A percentile compares a stretch with the other conserved stretches of the same genome.
phyloP scores from a whole-genome alignment of 2,329 filamentous ascomycete genomes.

The Phyllosticta capitalensis region DNA sequence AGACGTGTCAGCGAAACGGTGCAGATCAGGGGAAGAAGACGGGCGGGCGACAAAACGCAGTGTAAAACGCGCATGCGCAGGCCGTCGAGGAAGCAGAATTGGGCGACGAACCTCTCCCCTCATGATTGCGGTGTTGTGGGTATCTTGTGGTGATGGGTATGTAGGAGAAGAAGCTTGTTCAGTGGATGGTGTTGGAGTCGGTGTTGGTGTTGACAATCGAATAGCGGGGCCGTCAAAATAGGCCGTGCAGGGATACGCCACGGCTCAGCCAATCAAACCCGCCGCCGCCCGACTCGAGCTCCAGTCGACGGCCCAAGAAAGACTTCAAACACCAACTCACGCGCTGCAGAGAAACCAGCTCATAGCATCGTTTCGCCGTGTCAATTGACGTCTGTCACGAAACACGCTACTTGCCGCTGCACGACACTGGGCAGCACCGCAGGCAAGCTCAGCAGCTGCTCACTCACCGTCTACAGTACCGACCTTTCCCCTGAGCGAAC shows the following conservation, averaged over 20 bases:
- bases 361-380: not conserved
- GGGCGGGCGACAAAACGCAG: not conserved
- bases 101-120: slow-evolving; percentile 30
- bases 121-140: slow-evolving; percentile 21
- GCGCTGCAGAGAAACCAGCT: not conserved
- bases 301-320: not conserved
- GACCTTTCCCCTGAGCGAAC: not conserved
- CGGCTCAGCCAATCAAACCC: not conserved
- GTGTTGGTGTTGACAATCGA: slow-evolving; percentile 11
- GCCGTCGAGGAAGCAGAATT: not conserved
- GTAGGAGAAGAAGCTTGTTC: slow-evolving; percentile 3
- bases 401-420: not conserved
- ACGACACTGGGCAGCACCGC: not conserved
- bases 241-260: slow-evolving; percentile 7
- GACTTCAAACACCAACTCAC: not conserved
- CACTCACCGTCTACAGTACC: not conserved
- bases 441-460: not conserved
- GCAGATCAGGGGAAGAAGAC: slow-evolving; percentile 10
- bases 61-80: slow-evolving; percentile 4
- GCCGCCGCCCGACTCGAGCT: not conserved
- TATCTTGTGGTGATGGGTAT: slow-evolving; percentile 7
- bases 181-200: slow-evolving; percentile 1
- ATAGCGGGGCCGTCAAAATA: slow-evolving; percentile 11
- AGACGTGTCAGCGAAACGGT: slow-evolving; percentile 6
- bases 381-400: not conserved